Evolutionary conservation across 805 yeast genomes (phyloP), one percentile per base, ranked within the genome.

Genomic region (Kuraishia piskuri): DNA sequence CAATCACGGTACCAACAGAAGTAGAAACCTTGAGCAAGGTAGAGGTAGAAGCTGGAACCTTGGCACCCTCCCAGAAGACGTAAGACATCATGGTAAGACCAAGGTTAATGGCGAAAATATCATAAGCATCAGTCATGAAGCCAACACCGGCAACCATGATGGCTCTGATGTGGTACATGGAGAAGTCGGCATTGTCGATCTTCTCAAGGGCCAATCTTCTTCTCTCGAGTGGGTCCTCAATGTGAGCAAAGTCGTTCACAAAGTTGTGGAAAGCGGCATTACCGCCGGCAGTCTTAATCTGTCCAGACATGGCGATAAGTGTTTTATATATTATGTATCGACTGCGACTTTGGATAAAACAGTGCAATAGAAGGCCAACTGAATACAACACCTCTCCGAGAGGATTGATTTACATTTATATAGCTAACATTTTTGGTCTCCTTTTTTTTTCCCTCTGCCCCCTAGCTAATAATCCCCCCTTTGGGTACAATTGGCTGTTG

Each of bases 1-100:
- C 97, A 65, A 90, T 79, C 59, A 90, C 96, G 47, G 96, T 90
- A 73, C 96, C 96, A 53, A 89, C 96, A 50, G 96, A 89, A 22
- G 96, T 90, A 51, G 96, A 88, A 52, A 87, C 91, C 73, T 90
- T 90, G 59, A 90, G 70, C 59, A 89, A 73, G 54, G 96, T 89
- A 54, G 73, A 68, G 52, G 95, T 86, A 50, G 95, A 83, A 54
- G 77, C 61, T 40, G 96, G 96, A 54, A 83, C 78, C 23, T 56
- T 50, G 54, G 78, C 77, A 46, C 40, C 37, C 49, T 58, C 61
- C 90, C 91, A 90, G 76, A 70, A 88, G 53, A 84, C 95, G 62
- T 85, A 83, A 36, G 80, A 69, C 78, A 90, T 70, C 91, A 90
- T 88, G 52, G 91, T 65, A 53, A 88, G 72, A 69, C 87, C 92